Base-by-base conservation (phyloP, 495 filamentous ascomycete genomes). In the Chlorociboria aeruginascens region DNA sequence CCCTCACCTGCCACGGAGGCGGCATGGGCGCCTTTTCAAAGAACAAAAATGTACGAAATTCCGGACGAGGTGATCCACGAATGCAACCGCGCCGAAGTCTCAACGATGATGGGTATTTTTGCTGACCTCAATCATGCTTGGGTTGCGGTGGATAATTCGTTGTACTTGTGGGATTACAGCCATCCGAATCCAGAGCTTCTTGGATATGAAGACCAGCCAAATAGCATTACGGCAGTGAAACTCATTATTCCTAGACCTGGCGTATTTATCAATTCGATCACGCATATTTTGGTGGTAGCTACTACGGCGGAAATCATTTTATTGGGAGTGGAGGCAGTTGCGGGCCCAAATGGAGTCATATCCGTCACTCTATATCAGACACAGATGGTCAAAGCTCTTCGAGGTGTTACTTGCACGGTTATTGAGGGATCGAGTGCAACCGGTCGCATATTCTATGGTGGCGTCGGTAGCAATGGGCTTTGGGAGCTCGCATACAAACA, bases 121-220 rank as follows among this genome's bases (percentile, higher is more conserved):
- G 85, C 92, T 16, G 83, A 88, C 61, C 63, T 99, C 54, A 86
- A 86, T 49, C 89, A 96, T 66, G 90, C 89, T 38, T 99, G 90
- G 89, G 82, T 93, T 16, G 74, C 85, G 0, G 94, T 99, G 58
- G 92, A 99, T 66, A 95, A 92, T 64, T 81, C 85, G 45, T 72
- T 99, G 25, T 99, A 97, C 61, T 70, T 99, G 10, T 99, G 92
- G 92, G 92, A 99, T 64, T 99, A 95, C 59, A 90, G 87, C 8
- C 74, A 83, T 51, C 81, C 85, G 28, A 81, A 87, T 57, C 83
- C 89, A 17, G 84, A 92, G 56, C 64, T 95, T n/a, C 82, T 92
- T 46, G 92, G 90, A 29, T 97, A 81, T 60, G 92, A 97, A 63
- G 88, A 92, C 44, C 84, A 88, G 62, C 69, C 79, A 6, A 81